phyloP scores from a whole-genome alignment of 768 basidiomycete genomes.

The Dacryopinax primogenitus region DNA sequence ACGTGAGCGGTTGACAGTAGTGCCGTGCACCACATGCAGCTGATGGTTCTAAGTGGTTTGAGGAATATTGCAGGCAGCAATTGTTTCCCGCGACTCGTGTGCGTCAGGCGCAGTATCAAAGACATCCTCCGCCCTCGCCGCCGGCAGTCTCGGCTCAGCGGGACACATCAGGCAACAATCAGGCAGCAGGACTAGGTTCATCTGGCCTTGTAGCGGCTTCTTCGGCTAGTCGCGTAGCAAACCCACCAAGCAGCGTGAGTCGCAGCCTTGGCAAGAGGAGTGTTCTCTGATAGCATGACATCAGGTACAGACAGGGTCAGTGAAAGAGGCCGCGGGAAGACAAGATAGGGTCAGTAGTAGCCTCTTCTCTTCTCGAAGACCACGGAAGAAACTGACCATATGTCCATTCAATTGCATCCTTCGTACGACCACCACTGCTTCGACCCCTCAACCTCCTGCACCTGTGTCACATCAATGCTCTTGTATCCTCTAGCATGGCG shows the following conservation, averaged over 20 bases:
- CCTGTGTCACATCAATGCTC: neutral
- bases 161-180: neutral
- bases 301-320: neutral
- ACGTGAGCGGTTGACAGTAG: too few species aligned
- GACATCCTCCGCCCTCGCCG: too few species aligned
- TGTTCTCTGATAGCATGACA: neutral
- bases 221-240: neutral
- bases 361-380: neutral
- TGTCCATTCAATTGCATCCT: neutral
- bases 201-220: neutral
- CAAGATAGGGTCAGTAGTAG: neutral
- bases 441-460: neutral
- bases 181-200: neutral
- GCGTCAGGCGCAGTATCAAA: neutral
- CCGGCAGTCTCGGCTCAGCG: neutral
- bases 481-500: neutral
- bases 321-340: neutral
- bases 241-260: neutral
- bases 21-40: neutral
- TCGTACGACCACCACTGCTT: constrained; percentile 1
- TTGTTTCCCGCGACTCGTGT: neutral
- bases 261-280: neutral
- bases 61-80: neutral
- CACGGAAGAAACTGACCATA: neutral
- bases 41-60: neutral